Evolutionary conservation across 495 filamentous ascomycete genomes (phyloP), one percentile per base, ranked within the genome.

Genomic region (Hypoxylon lenormandii): DNA sequence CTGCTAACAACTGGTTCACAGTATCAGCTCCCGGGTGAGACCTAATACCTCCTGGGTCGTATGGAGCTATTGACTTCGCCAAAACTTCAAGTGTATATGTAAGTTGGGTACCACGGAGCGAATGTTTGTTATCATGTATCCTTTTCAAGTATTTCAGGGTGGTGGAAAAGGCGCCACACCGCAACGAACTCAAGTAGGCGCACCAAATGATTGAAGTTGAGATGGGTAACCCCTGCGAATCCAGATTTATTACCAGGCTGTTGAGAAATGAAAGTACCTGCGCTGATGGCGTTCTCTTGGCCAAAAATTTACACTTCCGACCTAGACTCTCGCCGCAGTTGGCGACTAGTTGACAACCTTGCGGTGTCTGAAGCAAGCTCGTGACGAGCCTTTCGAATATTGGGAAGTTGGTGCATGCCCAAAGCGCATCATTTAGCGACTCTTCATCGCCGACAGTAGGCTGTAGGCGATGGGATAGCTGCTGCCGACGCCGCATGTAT

Each of bases 261-360:
- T 74, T 70, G 22, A 76, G 60, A 49, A 76, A 65, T 3, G 64
- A n/a, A 12, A 76, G 55, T 15, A 72, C 13, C 5, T 56, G 48
- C 28, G 15, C 30, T 12, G 60, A 56, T 45, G 15, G 49, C 5
- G 37, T 16, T 10, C 7, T 54, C 21, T 1, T 4, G n/a, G 47
- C n/a, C 8, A 33, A 1, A 0, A 30, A 4, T 30, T 10, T 7
- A n/a, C 38, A 51, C 12, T 28, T 12, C 4, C 8, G 5, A 36
- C 26, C 45, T 13, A 75, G 38, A 8, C 43, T 23, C 12, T 23
- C 45, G 28, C 40, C 45, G 15, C 54, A 60, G 1, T 37, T 18
- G 4, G 65, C 57, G 19, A 75, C 26, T 6, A 66, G 45, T 13
- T 45, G 43, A 37, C 56, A 52, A 12, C 75, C 75, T 22, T 46